Evolutionary conservation across 2,329 filamentous ascomycete species (phyloP).

Genomic region (Aspergillus piperis): DNA sequence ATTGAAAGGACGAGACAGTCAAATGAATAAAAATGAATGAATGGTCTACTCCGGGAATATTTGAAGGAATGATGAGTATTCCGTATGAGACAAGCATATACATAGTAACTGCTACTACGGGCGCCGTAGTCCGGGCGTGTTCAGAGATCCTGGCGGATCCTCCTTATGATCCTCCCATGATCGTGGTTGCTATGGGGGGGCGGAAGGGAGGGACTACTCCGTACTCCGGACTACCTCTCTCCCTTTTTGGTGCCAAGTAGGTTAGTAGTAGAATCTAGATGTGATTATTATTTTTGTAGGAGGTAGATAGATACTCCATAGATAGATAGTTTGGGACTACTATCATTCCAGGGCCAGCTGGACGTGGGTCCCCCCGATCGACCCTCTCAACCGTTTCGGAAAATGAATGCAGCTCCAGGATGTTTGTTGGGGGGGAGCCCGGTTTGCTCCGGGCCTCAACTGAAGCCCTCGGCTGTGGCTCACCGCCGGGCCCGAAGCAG

Average conservation of each 20-base stretch:
- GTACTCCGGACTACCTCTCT: background rate
- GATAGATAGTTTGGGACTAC: background rate
- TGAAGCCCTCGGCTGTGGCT: constrained; percentile 16
- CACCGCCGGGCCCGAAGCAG: constrained; percentile 11
- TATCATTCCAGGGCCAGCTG: background rate
- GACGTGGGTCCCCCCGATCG: background rate
- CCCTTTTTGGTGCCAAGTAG: no score
- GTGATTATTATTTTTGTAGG: no score
- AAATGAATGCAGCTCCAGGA: background rate
- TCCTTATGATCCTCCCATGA: background rate
- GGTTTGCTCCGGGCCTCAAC: constrained; percentile 27
- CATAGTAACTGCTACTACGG: background rate
- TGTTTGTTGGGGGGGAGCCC: constrained; percentile 21
- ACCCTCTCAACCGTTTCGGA: constrained; percentile 15
- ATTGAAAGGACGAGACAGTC: background rate
- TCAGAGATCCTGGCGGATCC: background rate
- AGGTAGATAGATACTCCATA: background rate
- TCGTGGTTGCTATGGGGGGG: background rate
- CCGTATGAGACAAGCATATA: no score
- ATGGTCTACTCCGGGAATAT: background rate
- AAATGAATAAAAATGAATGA: background rate
- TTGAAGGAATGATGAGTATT: no score
- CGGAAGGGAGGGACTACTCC: background rate
- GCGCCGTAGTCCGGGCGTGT: background rate
- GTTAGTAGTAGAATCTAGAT: no score